Conservation (phyloP, 2,329 filamentous ascomycete species). For the Rosellinia necatrix region DNA sequence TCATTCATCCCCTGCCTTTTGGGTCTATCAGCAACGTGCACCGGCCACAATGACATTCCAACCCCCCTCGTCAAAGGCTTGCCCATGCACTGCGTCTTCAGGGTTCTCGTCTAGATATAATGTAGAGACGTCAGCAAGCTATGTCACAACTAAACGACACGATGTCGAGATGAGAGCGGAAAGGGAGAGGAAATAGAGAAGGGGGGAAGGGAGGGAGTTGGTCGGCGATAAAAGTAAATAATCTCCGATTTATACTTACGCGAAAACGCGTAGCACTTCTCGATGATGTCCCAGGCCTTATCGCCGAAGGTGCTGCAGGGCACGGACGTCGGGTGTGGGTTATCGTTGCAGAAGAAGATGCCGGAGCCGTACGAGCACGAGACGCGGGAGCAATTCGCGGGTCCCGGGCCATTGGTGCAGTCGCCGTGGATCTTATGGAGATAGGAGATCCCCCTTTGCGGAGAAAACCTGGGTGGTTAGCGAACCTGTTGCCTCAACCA, state of each 20-base stretch:
- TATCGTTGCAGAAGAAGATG: slow-evolving; percentile 31
- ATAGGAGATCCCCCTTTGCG: slow-evolving; percentile 21
- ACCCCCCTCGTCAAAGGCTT: slow-evolving; percentile 19
- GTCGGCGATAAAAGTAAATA: too few species aligned
- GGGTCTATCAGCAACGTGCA: slow-evolving; percentile 7
- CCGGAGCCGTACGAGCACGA: slow-evolving; percentile 27
- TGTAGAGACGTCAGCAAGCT: not conserved
- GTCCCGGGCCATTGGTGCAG: slow-evolving; percentile 25
- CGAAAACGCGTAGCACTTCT: slow-evolving; percentile 24
- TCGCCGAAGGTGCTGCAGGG: slow-evolving; percentile 25
- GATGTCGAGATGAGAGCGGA: too few species aligned
- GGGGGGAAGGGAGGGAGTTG: too few species aligned
- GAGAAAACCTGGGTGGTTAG: too few species aligned
- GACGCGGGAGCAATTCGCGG: slow-evolving; percentile 25
- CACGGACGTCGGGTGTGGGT: slow-evolving; percentile 16
- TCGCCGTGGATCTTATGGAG: slow-evolving; percentile 20
- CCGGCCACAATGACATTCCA: slow-evolving; percentile 28
- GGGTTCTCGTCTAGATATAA: slow-evolving; percentile 22
- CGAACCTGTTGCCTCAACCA: too few species aligned
- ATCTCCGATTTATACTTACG: slow-evolving; percentile 3
- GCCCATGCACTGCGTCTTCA: slow-evolving; percentile 21
- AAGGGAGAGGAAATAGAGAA: too few species aligned
- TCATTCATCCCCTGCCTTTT: not conserved
- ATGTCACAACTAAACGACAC: not conserved
- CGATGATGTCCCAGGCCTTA: slow-evolving; percentile 21